A percentile compares a stretch with the other conserved stretches of the same genome.
phyloP scores from a whole-genome alignment of 768 basidiomycete species.

The Psilocybe azurescens region DNA sequence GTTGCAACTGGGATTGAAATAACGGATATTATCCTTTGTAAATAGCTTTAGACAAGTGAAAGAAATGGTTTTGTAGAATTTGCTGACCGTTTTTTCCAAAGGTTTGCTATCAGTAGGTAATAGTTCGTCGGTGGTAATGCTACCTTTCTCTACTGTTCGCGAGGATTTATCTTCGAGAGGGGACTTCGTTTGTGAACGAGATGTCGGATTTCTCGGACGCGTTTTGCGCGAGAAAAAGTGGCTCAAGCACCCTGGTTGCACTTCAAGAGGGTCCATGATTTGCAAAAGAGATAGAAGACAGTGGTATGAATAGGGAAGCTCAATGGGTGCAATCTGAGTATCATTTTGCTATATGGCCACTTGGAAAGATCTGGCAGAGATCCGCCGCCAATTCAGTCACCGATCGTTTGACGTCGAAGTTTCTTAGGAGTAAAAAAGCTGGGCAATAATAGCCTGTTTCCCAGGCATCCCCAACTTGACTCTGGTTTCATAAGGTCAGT shows the following conservation, averaged over 20 bases:
- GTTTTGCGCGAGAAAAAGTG: conserved; percentile 30
- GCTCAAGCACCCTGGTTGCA: conserved; percentile 41
- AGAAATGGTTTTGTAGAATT: background rate
- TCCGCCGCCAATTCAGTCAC: conserved; percentile 21
- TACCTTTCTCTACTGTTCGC: background rate
- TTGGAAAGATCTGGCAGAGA: conserved; percentile 23
- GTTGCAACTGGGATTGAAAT: conserved; percentile 48
- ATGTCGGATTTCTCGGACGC: background rate
- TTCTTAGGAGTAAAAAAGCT: conserved; percentile 6
- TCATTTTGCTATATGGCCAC: conserved; percentile 10
- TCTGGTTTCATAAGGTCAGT: conserved; percentile 11
- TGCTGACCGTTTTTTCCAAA: conserved; percentile 3
- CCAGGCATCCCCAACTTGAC: background rate
- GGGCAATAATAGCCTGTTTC: conserved; percentile 8
- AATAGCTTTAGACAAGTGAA: background rate
- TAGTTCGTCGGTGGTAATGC: background rate
- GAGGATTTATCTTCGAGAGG: background rate
- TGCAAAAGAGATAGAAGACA: conserved; percentile 11
- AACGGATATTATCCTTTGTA: conserved; percentile 26
- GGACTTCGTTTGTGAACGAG: background rate
- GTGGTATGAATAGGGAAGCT: conserved; percentile 3
- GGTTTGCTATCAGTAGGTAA: background rate
- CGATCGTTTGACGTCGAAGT: conserved; percentile 27
- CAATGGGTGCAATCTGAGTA: conserved; percentile 18
- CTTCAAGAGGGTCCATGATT: conserved; percentile 28